These are phyloP conservation scores for Globisporangium echinulatum DNA, from an alignment of 352 stramenopile genomes.

Conservation along the genomic window DNA sequence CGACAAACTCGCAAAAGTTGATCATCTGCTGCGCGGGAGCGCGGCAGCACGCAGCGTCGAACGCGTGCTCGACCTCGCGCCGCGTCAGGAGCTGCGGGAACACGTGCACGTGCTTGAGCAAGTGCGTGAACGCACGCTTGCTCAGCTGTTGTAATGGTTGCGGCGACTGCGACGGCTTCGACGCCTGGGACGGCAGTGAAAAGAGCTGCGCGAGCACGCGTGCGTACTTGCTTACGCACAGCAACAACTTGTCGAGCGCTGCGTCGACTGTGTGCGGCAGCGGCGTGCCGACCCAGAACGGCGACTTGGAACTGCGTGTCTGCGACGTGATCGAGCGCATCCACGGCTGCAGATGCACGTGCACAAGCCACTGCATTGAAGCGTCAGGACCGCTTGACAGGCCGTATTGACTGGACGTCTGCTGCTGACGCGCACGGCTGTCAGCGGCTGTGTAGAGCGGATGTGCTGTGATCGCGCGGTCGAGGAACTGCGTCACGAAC, in stretches of 20 bases:
- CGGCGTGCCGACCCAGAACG: conserved; percentile 16
- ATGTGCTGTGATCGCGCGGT: conserved; percentile 4
- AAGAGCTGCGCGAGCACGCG: conserved; percentile 37
- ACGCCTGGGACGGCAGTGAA: conserved; percentile 1
- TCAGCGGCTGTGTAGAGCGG: conserved; percentile 5
- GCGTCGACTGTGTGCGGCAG: conserved; percentile 24
- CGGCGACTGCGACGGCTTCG: background rate
- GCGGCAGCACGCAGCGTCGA: conserved; percentile 28
- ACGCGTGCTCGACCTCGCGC: conserved; percentile 39
- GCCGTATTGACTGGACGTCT: no score
- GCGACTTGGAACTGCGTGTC: background rate
- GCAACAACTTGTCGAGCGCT: conserved; percentile 27
- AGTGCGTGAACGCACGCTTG: conserved; percentile 22
- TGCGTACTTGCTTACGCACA: conserved; percentile 36
- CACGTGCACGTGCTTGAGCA: conserved; percentile 49
- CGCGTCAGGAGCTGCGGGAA: conserved; percentile 59
- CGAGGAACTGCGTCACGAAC: conserved; percentile 10
- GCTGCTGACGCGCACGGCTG: background rate
- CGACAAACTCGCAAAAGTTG: conserved; percentile 58
- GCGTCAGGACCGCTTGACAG: background rate
- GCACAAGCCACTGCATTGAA: conserved; percentile 11
- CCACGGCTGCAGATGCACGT: conserved; percentile 7
- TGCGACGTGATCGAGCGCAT: background rate
- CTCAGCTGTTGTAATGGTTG: conserved; percentile 20
- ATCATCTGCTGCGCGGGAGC: conserved; percentile 20